Evolutionary conservation across 1,284 basidiomycete genomes (phyloP), one percentile per base, ranked within the genome.

Genomic region (Ganoderma lingzhi): DNA sequence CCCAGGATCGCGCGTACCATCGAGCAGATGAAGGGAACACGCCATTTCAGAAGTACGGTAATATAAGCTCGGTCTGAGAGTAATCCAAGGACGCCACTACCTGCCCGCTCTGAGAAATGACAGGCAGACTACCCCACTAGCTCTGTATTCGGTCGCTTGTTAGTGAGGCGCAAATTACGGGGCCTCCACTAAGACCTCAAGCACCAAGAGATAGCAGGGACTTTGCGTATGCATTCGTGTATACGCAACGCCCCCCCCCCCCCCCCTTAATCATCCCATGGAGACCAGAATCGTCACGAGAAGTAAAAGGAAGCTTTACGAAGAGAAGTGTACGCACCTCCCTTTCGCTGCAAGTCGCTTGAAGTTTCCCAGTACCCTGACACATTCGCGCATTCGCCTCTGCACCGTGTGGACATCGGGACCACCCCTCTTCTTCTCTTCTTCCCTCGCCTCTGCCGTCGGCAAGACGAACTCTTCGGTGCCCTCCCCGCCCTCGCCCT

Each of bases 301-400:
- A 55, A 56, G 53, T 14, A 14, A 14, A 51, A 51, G 23, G 8
- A 32, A 32, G 30, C 14, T 32, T 23, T 56, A 17, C 2, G 32
- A 56, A 56, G 30, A 63, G 42, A 65, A 58, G 23, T 65, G 28
- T 4, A 67, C 92, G 77, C 75, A 94, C 94, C 93, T 89, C 70
- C 91, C 92, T 72, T 89, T 84, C 67, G 88, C 88, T 23, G 88
- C 90, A 45, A 92, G 83, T 67, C 85, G 86, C 76, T 85, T 92
- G 79, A 95, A 97, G 76, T 91, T 92, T 15, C 86, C 84, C 53
- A 99, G 85, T 32, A 97, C 89, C 62, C 91, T 88, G 14, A 96
- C 94, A 74, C 96, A 93, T 79, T 95, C 91, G 73, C 94, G 88
- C 89, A 99, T 96, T 67, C 97, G 88, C 76, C 89, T 86, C 82